Base-by-base conservation (phyloP, 2,329 filamentous ascomycete genomes). In the Hirsutella thompsonii region DNA sequence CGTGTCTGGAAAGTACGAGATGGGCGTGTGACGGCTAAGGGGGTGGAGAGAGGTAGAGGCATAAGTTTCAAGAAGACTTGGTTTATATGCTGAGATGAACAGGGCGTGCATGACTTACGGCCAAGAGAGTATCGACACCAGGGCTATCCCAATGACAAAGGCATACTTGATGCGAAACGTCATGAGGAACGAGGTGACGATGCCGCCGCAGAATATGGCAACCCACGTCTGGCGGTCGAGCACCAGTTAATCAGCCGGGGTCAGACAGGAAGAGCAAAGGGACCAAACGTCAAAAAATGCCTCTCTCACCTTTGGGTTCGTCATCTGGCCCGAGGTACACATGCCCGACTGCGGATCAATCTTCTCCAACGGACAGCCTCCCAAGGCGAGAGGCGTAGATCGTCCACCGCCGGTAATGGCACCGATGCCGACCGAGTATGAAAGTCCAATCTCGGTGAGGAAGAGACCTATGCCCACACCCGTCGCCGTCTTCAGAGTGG, bases 361-460 rank as follows among this genome's bases (percentile, higher is more conserved):
- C 38, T 68, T 68, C 37, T 79, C 68, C 0, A 67, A 52, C 0
- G 74, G 69, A 50, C 87, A 94, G 4, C 87, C 88, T 1, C 77
- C 87, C 36, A 94, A 69, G 29, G 85, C 74, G 23, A 92, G 68
- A 0, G 88, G 87, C 0, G 84, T 88, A 1, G 73, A 67, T 19
- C 58, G 58, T 11, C 57, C 58, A 4, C 76, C 76, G 21, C 86
- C 86, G 1, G 83, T 87, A 46, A 94, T 79, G 26, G 84, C 72
- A 14, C 88, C 87, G 51, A 94, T 89, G 42, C 88, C 88, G 36
- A 83, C 79, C 19, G 78, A 80, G 56, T 92, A 92, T 1, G 83
- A 86, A 47, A 81, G 67, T 2, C 77, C 77, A 45, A 78, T 77
- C 46, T 78, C 69, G 0, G 76, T 79, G 20, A 81, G 62, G 47